Evolutionary conservation across 2,329 filamentous ascomycete genomes (phyloP).

Genomic region (Ceratocystis ficicola): DNA sequence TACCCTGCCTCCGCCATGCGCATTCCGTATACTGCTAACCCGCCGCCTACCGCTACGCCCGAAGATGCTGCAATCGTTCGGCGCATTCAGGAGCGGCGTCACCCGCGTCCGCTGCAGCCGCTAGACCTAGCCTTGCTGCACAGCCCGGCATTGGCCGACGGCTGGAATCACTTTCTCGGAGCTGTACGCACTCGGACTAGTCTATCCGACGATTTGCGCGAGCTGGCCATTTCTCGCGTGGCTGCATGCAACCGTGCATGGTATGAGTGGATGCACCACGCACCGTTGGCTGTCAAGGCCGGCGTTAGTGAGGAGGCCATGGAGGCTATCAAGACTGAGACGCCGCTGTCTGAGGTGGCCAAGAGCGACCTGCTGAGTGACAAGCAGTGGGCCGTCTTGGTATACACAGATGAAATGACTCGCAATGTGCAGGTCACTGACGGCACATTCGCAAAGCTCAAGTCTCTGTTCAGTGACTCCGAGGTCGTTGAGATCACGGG

Average conservation of each 20-base stretch:
- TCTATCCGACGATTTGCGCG: conserved; percentile 47
- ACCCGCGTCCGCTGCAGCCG: conserved; percentile 56
- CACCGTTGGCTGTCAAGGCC: conserved; percentile 49
- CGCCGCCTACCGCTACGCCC: conserved; percentile 34
- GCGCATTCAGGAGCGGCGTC: conserved; percentile 53
- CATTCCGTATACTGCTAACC: conserved; percentile 50
- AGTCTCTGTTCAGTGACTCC: conserved; percentile 49
- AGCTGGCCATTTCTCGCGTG: conserved; percentile 70
- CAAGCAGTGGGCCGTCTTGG: conserved; percentile 55
- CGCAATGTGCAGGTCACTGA: conserved; percentile 57
- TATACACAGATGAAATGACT: conserved; percentile 78
- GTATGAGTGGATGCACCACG: conserved; percentile 77
- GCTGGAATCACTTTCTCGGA: conserved; percentile 60
- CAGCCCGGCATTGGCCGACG: conserved; percentile 60
- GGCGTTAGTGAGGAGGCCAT: conserved; percentile 45
- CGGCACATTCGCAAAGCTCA: conserved; percentile 52
- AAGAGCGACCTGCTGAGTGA: conserved; percentile 37
- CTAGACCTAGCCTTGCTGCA: conserved; percentile 69
- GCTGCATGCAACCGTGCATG: conserved; percentile 69
- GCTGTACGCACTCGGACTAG: conserved; percentile 45
- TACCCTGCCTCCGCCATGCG: conserved; percentile 40
- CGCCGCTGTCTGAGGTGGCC: conserved; percentile 26
- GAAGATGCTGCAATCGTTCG: conserved; percentile 46
- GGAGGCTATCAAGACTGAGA: conserved; percentile 33
- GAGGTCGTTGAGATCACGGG: conserved; percentile 73